Conservation (phyloP, 2,329 filamentous ascomycete genomes). For the Talaromyces marneffei region DNA sequence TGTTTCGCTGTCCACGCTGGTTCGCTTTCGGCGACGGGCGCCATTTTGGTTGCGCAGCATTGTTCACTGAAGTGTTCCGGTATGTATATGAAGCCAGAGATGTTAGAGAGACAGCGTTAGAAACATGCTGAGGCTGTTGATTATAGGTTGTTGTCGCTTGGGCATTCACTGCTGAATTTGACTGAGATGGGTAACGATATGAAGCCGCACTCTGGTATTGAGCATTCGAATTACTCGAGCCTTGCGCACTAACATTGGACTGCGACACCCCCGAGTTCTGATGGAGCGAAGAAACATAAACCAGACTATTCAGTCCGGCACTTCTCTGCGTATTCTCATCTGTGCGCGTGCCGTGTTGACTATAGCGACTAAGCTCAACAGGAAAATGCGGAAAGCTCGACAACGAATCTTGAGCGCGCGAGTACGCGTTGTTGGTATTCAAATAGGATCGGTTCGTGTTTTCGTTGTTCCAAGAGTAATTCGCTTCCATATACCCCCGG, state of each 20-base stretch:
- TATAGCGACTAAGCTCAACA: neutral
- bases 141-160: neutral
- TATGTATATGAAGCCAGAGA: neutral
- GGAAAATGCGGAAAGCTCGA: slow-evolving; percentile 4
- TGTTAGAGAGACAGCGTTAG: neutral
- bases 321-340: slow-evolving; percentile 1
- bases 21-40: slow-evolving; percentile 5
- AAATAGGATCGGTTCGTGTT: neutral
- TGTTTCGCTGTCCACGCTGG: neutral
- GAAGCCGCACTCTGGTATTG: neutral
- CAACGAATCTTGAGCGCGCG: neutral
- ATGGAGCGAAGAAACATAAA: slow-evolving; percentile 7
- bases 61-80: neutral
- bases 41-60: neutral
- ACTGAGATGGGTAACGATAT: neutral
- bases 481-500: slow-evolving; percentile 8
- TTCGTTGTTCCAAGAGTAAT: slow-evolving; percentile 9
- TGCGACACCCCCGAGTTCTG: neutral
- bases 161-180: neutral
- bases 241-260: slow-evolving; percentile 2
- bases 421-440: slow-evolving; percentile 5
- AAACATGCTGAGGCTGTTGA: neutral
- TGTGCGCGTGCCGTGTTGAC: neutral
- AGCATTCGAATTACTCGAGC: neutral
- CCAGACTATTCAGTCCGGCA: slow-evolving; percentile 9